phyloP scores from a whole-genome alignment of 2,329 filamentous ascomycete genomes.

The Anthostomella pinea region DNA sequence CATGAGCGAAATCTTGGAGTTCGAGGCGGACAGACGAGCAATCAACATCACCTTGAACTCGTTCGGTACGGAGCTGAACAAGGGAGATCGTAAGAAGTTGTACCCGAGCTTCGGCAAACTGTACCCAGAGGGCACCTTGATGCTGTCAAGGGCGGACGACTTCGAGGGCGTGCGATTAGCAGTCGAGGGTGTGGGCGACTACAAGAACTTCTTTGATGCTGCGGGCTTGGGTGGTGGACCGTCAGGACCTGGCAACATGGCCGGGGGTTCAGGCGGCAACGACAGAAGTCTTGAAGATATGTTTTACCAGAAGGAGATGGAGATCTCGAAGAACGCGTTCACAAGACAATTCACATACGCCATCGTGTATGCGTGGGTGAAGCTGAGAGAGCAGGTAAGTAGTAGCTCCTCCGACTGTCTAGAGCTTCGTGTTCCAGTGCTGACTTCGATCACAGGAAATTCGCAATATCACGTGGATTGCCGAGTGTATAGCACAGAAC shows the following conservation, averaged over 20 bases:
- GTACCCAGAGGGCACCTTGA: slow-evolving; percentile 90
- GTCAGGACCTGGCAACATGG: slow-evolving; percentile 78
- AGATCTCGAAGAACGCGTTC: slow-evolving; percentile 91
- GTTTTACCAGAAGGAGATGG: slow-evolving; percentile 99
- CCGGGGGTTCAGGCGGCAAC: slow-evolving; percentile 73
- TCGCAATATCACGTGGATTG: slow-evolving; percentile 98
- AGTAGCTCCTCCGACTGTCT: neutral
- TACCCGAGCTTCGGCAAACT: slow-evolving; percentile 90
- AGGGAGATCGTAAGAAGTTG: slow-evolving; percentile 91
- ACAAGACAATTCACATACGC: slow-evolving; percentile 94
- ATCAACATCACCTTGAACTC: slow-evolving; percentile 99
- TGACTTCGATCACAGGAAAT: slow-evolving; percentile 71
- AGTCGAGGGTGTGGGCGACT: slow-evolving; percentile 89
- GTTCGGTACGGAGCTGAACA: slow-evolving; percentile 92
- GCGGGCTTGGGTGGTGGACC: slow-evolving; percentile 73
- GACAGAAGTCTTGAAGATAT: slow-evolving; percentile 92
- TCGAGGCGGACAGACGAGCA: slow-evolving; percentile 91
- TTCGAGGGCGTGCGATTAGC: slow-evolving; percentile 90
- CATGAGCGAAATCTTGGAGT: slow-evolving; percentile 94
- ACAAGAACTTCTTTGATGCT: slow-evolving; percentile 94
- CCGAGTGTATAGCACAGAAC: slow-evolving; percentile 98
- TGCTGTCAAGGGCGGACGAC: slow-evolving; percentile 93
- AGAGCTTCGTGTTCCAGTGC: neutral
- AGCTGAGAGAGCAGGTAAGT: slow-evolving; percentile 90
- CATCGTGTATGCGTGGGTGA: slow-evolving; percentile 97